phyloP scores from a whole-genome alignment of 2,329 filamentous ascomycete species.

The Fusarium anthophilum region DNA sequence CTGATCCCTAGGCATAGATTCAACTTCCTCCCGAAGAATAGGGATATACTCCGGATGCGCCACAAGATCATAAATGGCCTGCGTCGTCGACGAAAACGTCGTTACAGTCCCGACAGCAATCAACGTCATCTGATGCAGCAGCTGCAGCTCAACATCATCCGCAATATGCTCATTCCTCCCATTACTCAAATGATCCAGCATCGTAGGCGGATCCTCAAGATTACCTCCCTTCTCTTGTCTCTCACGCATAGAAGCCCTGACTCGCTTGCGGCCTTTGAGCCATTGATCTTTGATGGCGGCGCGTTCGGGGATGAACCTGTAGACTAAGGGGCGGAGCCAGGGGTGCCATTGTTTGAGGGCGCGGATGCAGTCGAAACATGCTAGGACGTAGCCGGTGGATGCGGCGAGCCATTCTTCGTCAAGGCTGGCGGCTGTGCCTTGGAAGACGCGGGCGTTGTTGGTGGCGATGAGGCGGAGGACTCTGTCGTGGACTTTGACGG shows the following conservation, averaged over 20 bases:
- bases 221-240: background rate
- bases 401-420: slow-evolving; percentile 16
- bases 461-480: slow-evolving; percentile 6
- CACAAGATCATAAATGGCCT: slow-evolving; percentile 36
- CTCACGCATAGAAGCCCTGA: background rate
- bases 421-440: slow-evolving; percentile 8
- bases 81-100: slow-evolving; percentile 27
- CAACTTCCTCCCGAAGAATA: slow-evolving; percentile 17
- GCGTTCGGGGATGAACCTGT: slow-evolving; percentile 12
- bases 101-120: slow-evolving; percentile 31
- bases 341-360: slow-evolving; percentile 24
- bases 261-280: slow-evolving; percentile 7
- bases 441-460: slow-evolving; percentile 16
- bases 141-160: slow-evolving; percentile 5
- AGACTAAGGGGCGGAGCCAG: slow-evolving; percentile 1
- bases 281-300: slow-evolving; percentile 14
- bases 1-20: background rate
- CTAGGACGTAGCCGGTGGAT: slow-evolving; percentile 1
- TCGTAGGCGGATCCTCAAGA: background rate
- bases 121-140: slow-evolving; percentile 14
- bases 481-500: slow-evolving; percentile 3
- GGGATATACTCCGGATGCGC: slow-evolving; percentile 21
- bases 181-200: slow-evolving; percentile 13
- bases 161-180: background rate
- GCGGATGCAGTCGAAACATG: slow-evolving; percentile 15